phyloP scores from a whole-genome alignment of 139 green algal species.

The Coelastrella sp. region DNA sequence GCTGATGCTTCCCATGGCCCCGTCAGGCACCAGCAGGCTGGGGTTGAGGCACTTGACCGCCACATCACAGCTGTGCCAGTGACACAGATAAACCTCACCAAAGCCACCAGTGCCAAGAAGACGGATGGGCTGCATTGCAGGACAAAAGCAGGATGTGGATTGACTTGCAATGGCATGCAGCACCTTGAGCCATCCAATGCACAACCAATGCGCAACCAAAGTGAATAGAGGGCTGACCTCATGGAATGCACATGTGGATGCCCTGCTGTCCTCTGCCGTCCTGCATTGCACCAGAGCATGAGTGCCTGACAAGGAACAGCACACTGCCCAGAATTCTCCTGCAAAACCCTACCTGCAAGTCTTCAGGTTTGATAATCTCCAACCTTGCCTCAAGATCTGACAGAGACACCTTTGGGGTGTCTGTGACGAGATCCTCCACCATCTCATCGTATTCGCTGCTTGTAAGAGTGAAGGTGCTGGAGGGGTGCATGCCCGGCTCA shows the following conservation, averaged over 20 bases:
- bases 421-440: slow-evolving; percentile 34
- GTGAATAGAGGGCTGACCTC: background rate
- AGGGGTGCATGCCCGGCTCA: background rate
- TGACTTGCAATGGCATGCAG: background rate
- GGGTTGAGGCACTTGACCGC: slow-evolving; percentile 84
- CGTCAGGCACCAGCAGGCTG: slow-evolving; percentile 62
- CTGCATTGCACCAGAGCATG: background rate
- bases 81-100: slow-evolving; percentile 76
- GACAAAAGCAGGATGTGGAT: background rate
- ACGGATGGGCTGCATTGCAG: slow-evolving; percentile 54
- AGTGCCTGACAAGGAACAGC: background rate
- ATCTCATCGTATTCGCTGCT: slow-evolving; percentile 58
- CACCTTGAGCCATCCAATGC: background rate
- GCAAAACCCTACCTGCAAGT: slow-evolving; percentile 56
- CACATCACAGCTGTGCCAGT: slow-evolving; percentile 76
- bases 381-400: slow-evolving; percentile 65
- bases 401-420: slow-evolving; percentile 47
- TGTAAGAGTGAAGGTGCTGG: slow-evolving; percentile 19
- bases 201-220: background rate
- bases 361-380: slow-evolving; percentile 73
- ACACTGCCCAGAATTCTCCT: background rate
- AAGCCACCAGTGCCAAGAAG: slow-evolving; percentile 81
- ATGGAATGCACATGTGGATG: background rate
- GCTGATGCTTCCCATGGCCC: slow-evolving; percentile 52
- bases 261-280: no score